Evolutionary conservation across 2,329 filamentous ascomycete species (phyloP).

Genomic region (Lomentospora prolificans): DNA sequence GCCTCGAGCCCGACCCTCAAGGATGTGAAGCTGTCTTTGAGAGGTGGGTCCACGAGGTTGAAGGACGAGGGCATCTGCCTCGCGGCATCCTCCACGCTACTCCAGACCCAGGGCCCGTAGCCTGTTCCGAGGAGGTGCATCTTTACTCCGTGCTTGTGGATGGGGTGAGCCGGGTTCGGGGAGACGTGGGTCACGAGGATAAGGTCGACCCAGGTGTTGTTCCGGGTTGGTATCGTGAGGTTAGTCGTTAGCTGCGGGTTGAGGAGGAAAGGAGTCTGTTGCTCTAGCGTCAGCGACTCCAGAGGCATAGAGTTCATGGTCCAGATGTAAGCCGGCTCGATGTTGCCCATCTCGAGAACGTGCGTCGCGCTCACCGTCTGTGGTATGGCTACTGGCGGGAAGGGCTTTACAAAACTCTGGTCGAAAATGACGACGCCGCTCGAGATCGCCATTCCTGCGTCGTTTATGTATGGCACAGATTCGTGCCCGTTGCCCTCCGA

Average conservation of each 20-base stretch:
- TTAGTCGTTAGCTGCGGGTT: slow-evolving; percentile 25
- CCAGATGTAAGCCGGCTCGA: slow-evolving; percentile 40
- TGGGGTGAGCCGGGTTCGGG: slow-evolving; percentile 43
- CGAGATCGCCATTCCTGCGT: slow-evolving; percentile 33
- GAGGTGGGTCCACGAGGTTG: slow-evolving; percentile 46
- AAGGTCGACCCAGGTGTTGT: slow-evolving; percentile 46
- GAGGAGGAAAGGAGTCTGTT: slow-evolving; percentile 34
- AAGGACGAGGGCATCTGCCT: slow-evolving; percentile 36
- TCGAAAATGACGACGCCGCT: slow-evolving; percentile 32
- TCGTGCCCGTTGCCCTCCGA: slow-evolving; percentile 9
- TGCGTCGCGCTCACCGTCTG: slow-evolving; percentile 34
- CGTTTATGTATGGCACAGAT: slow-evolving; percentile 36
- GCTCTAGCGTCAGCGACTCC: slow-evolving; percentile 26
- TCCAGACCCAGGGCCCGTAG: slow-evolving; percentile 39
- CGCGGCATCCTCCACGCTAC: slow-evolving; percentile 41
- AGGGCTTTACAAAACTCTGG: slow-evolving; percentile 32
- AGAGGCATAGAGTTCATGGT: slow-evolving; percentile 36
- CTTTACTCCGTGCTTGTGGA: slow-evolving; percentile 56
- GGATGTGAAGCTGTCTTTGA: slow-evolving; percentile 31
- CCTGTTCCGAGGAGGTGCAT: slow-evolving; percentile 47
- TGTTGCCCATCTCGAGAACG: slow-evolving; percentile 28
- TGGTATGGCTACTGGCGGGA: slow-evolving; percentile 33
- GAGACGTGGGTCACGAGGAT: slow-evolving; percentile 33
- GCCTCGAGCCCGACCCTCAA: slow-evolving; percentile 6
- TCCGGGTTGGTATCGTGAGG: slow-evolving; percentile 35